Evolutionary conservation across 192 early-diverging fungal genomes (phyloP).

Genomic region (Mortierella antarctica): DNA sequence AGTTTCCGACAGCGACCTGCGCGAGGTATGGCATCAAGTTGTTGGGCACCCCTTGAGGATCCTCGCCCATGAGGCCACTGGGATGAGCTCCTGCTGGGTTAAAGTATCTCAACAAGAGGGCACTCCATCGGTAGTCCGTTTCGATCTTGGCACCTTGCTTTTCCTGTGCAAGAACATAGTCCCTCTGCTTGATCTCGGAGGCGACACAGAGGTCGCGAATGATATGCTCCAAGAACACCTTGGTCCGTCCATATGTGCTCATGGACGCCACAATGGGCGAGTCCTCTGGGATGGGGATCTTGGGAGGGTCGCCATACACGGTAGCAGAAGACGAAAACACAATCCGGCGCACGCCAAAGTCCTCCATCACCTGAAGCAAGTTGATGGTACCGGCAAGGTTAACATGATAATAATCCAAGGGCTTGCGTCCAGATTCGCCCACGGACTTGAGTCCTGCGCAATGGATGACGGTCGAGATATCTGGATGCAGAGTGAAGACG

Average conservation of each 20-base stretch:
- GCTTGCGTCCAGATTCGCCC: constrained; percentile 80
- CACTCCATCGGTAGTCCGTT: constrained; percentile 35
- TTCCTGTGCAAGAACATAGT: not conserved
- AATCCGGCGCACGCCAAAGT: constrained; percentile 83
- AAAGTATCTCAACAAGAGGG: constrained; percentile 72
- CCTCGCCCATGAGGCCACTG: constrained; percentile 91
- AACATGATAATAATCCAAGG: constrained; percentile 93
- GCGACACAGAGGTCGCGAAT: constrained; percentile 78
- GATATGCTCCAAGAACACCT: constrained; percentile 88
- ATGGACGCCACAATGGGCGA: constrained; percentile 76
- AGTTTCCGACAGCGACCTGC: constrained; percentile 88
- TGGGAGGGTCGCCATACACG: constrained; percentile 85
- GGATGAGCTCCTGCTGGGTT: constrained; percentile 95
- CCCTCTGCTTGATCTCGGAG: constrained; percentile 53
- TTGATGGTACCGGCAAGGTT: constrained; percentile 90
- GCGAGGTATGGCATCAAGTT: constrained; percentile 92
- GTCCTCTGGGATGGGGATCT: constrained; percentile 75
- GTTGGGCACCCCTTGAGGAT: constrained; percentile 85
- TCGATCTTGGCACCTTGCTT: not conserved
- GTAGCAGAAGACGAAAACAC: constrained; percentile 96
- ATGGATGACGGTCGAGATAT: constrained; percentile 78
- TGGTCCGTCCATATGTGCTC: constrained; percentile 97
- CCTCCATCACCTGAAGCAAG: constrained; percentile 85
- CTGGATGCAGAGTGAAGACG: constrained; percentile 77
- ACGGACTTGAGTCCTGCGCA: constrained; percentile 92